Base-by-base conservation (phyloP, 176 grass and related monocot species). In the Musa acuminata region DNA sequence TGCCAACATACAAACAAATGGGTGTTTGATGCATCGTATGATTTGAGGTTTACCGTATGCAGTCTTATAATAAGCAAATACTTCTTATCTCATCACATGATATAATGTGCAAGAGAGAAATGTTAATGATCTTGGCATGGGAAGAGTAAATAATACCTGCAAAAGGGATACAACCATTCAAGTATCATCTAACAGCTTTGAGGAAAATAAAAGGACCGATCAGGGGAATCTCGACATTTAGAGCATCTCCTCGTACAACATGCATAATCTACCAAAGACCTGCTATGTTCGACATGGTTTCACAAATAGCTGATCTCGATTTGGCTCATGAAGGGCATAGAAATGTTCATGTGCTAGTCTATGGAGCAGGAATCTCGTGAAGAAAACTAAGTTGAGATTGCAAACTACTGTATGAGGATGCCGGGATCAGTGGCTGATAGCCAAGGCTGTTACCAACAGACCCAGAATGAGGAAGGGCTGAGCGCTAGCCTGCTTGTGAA, bases 391-490 rank as follows among this genome's bases (percentile, higher is more conserved):
- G n/a, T 7, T 60, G 6, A 35, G 64, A 16, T 67, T 16, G 13
- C 2, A 27, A 29, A 67, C 35, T 43, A 67, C 11, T 12, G 29
- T 13, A 35, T 7, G 35, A 43, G 35, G 35, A 43, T 43, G 35
- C 0, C 4, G 27, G 54, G 25, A 29, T 72, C 78, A 87, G 64
- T 83, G 80, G 64, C 71, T 87, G 22, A 80, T 79, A 9, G 89
- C 86, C 81, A 92, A 81, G 17, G 89, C 89, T 14, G 89, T 92
- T 69, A 92, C 86, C 62, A 92, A 20, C n/a, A 92, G 76, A 71
- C 89, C 89, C 1, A 92, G 73, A 26, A 86, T 87, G 8, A 92
- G 83, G 86, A 92, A 92, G 1, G 86, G 89, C 24, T 92, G 89
- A 5, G 89, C 89, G 2, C 86, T 92, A 52, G 89, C 85, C 89